phyloP scores from a whole-genome alignment of 2,329 filamentous ascomycete genomes.

The Penicillium sp. region DNA sequence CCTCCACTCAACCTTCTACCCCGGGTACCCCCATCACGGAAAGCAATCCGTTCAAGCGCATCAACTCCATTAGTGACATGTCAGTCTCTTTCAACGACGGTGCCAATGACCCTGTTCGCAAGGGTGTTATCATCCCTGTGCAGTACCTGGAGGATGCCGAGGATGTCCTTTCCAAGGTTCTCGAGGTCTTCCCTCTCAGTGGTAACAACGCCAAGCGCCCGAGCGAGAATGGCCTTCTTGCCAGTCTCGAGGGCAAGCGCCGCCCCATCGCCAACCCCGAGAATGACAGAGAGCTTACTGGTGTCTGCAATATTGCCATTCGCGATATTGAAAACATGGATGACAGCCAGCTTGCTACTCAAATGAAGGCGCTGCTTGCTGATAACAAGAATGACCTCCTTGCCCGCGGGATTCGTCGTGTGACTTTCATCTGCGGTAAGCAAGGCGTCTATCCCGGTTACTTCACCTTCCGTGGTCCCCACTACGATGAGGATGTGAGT shows the following conservation, averaged over 20 bases:
- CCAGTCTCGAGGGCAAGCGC: conserved; percentile 71
- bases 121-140: conserved; percentile 91
- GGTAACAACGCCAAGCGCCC: conserved; percentile 56
- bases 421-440: conserved; percentile 95
- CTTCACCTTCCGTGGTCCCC: conserved; percentile 94
- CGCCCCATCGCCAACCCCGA: conserved; percentile 55
- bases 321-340: conserved; percentile 79
- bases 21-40: conserved; percentile 67
- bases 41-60: conserved; percentile 68
- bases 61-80: conserved; percentile 96
- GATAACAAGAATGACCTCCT: conserved; percentile 81
- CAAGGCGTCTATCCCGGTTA: conserved; percentile 95
- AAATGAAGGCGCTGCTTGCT: conserved; percentile 71
- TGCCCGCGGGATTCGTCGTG: conserved; percentile 73
- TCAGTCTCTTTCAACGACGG: conserved; percentile 74
- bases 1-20: conserved; percentile 74
- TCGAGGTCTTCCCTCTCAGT: conserved; percentile 71
- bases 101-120: conserved; percentile 69
- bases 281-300: conserved; percentile 72
- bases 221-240: conserved; percentile 58
- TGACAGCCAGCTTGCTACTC: conserved; percentile 73
- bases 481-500: conserved; percentile 84
- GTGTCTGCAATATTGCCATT: conserved; percentile 88
- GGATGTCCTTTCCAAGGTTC: conserved; percentile 74
- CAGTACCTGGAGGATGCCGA: conserved; percentile 92